Conservation (phyloP, 1,139 yeast genomes). For the Diutina ranongensis region DNA sequence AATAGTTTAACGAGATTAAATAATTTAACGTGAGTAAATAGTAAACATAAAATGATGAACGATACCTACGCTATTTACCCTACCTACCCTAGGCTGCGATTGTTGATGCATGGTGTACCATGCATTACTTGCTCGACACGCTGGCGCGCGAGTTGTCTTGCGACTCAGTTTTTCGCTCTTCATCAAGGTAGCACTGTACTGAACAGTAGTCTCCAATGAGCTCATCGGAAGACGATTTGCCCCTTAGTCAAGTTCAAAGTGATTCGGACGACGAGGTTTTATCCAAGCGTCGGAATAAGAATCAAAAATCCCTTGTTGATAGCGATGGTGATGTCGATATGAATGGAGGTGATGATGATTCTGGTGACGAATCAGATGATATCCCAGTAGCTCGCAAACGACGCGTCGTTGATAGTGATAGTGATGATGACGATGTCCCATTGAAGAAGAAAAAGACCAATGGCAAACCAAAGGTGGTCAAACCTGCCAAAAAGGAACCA, state of each 20-base stretch:
- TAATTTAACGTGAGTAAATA: no score
- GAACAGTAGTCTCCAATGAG: background rate
- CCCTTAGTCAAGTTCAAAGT: conserved; percentile 2
- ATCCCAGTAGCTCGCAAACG: background rate
- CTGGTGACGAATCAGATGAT: background rate
- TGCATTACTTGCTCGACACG: no score
- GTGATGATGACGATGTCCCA: background rate
- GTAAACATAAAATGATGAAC: no score
- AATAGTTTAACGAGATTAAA: no score
- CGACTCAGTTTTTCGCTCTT: background rate
- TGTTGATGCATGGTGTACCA: no score
- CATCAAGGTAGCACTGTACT: background rate
- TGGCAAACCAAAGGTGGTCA: background rate
- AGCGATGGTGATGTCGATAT: background rate
- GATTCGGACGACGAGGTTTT: conserved; percentile 2
- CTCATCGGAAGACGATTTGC: conserved; percentile 5
- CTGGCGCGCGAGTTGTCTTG: no score
- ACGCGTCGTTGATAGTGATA: background rate
- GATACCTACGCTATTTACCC: no score
- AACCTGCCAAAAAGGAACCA: background rate
- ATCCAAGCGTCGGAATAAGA: background rate
- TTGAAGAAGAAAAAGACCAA: background rate
- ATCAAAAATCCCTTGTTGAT: background rate
- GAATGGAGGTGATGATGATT: background rate
- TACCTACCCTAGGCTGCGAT: no score